Conservation (phyloP, 169 alveolate species). For the Theileria parva region DNA sequence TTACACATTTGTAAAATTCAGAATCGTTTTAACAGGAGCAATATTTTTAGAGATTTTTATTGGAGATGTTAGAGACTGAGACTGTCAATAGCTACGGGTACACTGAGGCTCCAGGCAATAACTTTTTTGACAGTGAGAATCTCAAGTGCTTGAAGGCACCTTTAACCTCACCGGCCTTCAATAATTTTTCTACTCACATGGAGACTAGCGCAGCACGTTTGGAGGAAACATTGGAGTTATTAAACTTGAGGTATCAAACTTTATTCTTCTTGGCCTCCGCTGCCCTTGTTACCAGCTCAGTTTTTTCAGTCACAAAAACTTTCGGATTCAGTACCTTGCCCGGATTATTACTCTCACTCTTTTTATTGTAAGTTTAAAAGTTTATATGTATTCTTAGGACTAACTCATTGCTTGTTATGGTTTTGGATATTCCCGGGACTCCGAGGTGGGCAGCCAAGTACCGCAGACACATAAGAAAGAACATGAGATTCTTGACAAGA, state of each 20-base stretch:
- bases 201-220: conserved; percentile 87
- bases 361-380: conserved; percentile 22
- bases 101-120: conserved; percentile 60
- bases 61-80: conserved; percentile 31
- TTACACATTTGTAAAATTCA: neutral
- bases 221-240: conserved; percentile 83
- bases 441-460: conserved; percentile 91
- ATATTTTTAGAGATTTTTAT: neutral
- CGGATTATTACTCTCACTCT: conserved; percentile 45
- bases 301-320: conserved; percentile 65
- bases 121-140: conserved; percentile 48
- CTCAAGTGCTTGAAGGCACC: conserved; percentile 34
- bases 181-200: conserved; percentile 65
- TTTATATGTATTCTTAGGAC: conserved; percentile 58
- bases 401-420: conserved; percentile 83
- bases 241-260: conserved; percentile 85
- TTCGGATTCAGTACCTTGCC: conserved; percentile 61
- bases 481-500: conserved; percentile 83
- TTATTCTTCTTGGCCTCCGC: conserved; percentile 84
- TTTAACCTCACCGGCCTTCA: conserved; percentile 38
- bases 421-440: conserved; percentile 88
- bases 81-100: conserved; percentile 39
- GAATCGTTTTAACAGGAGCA: neutral
- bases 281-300: conserved; percentile 78
- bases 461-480: conserved; percentile 79